Conservation (phyloP, 2,329 filamentous ascomycete genomes). For the Aspergillus hiratsukae region DNA sequence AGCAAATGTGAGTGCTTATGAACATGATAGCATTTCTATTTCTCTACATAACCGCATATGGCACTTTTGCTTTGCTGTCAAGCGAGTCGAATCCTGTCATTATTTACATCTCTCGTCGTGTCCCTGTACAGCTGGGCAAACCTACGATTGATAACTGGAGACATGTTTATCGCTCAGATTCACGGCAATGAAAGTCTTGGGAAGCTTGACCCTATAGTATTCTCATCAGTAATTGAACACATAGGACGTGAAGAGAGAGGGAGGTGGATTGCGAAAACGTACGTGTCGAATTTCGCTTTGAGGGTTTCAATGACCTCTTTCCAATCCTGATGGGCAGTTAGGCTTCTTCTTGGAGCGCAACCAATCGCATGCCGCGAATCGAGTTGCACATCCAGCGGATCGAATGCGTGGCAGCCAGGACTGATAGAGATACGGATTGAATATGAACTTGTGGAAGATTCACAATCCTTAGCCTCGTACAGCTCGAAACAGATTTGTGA, state of each 20-base stretch:
- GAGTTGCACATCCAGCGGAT: slow-evolving; percentile 91
- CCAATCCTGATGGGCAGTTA: slow-evolving; percentile 92
- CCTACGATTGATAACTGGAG: slow-evolving; percentile 14
- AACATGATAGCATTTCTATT: not conserved
- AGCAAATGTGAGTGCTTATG: not conserved
- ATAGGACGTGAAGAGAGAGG: slow-evolving; percentile 10
- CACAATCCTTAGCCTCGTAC: slow-evolving; percentile 86
- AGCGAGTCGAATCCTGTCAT: not conserved
- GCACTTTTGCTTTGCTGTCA: not conserved
- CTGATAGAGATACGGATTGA: slow-evolving; percentile 94
- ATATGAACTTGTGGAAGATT: slow-evolving; percentile 78
- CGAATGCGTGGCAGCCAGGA: slow-evolving; percentile 92
- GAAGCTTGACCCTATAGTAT: slow-evolving; percentile 44
- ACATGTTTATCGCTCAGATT: slow-evolving; percentile 49
- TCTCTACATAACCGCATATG: not conserved
- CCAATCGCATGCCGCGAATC: slow-evolving; percentile 96
- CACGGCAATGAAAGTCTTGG: slow-evolving; percentile 49
- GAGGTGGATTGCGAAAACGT: slow-evolving; percentile 37
- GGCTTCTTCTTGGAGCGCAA: slow-evolving; percentile 79
- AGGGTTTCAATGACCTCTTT: slow-evolving; percentile 95
- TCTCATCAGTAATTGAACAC: slow-evolving; percentile 1
- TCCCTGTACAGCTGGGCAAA: not conserved
- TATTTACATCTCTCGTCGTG: not conserved
- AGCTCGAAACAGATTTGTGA: slow-evolving; percentile 97
- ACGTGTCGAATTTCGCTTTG: slow-evolving; percentile 92